Conservation (phyloP, 768 basidiomycete species). For the Leccinum imitatum region DNA sequence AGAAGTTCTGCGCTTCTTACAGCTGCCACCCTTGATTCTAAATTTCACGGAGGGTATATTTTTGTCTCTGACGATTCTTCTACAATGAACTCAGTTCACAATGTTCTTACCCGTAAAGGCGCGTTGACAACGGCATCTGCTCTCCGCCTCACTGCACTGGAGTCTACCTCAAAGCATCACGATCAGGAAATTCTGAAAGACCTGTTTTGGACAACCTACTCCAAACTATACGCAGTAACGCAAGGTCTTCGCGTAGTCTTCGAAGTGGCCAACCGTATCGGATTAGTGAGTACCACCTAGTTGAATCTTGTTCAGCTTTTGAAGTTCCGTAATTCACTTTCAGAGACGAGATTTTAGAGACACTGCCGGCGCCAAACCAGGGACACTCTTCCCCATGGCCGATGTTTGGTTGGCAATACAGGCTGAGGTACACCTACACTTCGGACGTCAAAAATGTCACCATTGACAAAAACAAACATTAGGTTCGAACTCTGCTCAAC, state of each 20-base stretch:
- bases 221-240: conserved; percentile 89
- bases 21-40: conserved; percentile 38
- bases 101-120: conserved; percentile 23
- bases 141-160: conserved; percentile 70
- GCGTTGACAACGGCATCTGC: conserved; percentile 45
- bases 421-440: conserved; percentile 59
- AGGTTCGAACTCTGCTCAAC: conserved; percentile 82
- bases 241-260: conserved; percentile 89
- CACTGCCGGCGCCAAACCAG: conserved; percentile 72
- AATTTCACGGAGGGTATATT: conserved; percentile 55
- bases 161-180: conserved; percentile 64
- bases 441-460: neutral
- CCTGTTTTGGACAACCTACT: conserved; percentile 96
- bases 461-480: conserved; percentile 10
- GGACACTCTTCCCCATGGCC: conserved; percentile 73
- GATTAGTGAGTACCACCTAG: conserved; percentile 61
- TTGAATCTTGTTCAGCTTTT: neutral
- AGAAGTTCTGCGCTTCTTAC: conserved; percentile 41
- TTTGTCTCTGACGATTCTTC: conserved; percentile 34
- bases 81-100: conserved; percentile 22
- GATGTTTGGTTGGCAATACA: conserved; percentile 91
- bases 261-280: conserved; percentile 88
- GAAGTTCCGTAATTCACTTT: conserved; percentile 2
- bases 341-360: conserved; percentile 93
- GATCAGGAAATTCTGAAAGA: conserved; percentile 88